Conservation (phyloP, 768 basidiomycete genomes). For the Asterophora parasitica region DNA sequence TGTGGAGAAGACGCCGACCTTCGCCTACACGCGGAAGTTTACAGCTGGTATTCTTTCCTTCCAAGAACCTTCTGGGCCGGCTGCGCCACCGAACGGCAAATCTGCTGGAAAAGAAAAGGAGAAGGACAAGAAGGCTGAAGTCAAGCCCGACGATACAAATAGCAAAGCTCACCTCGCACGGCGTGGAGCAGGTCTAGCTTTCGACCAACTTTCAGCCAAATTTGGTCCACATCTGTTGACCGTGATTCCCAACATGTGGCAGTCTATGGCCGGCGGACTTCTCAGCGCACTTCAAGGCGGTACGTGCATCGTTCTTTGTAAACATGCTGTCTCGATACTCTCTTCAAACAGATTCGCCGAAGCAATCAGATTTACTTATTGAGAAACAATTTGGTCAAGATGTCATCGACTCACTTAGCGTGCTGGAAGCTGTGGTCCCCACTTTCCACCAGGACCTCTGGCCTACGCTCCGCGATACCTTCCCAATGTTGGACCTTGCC, state of each 20-base stretch:
- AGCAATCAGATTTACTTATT: conserved; percentile 59
- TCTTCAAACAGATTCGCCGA: conserved; percentile 39
- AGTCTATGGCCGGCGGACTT: conserved; percentile 80
- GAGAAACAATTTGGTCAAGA: conserved; percentile 79
- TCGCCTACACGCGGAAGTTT: conserved; percentile 58
- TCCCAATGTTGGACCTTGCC: conserved; percentile 72
- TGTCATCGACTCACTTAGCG: conserved; percentile 88
- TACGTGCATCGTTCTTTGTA: conserved; percentile 28
- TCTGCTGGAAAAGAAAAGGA: conserved; percentile 36
- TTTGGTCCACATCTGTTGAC: conserved; percentile 74
- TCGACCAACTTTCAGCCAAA: conserved; percentile 67
- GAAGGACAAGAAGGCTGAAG: conserved; percentile 34
- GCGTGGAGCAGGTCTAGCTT: conserved; percentile 81
- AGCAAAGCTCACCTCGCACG: conserved; percentile 65
- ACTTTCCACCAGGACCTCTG: conserved; percentile 69
- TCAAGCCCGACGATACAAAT: conserved; percentile 49
- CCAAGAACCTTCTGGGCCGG: conserved; percentile 33
- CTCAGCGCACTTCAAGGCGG: conserved; percentile 62
- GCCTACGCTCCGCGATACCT: conserved; percentile 61
- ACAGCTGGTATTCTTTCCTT: conserved; percentile 78
- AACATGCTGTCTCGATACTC: neutral
- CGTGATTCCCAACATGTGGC: conserved; percentile 92
- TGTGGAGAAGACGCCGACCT: conserved; percentile 83
- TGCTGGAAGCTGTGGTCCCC: conserved; percentile 77
- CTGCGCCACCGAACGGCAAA: conserved; percentile 26